These are phyloP conservation scores for Asterochloris erici DNA, from an alignment of 139 green algal species.

Conservation along the genomic window DNA sequence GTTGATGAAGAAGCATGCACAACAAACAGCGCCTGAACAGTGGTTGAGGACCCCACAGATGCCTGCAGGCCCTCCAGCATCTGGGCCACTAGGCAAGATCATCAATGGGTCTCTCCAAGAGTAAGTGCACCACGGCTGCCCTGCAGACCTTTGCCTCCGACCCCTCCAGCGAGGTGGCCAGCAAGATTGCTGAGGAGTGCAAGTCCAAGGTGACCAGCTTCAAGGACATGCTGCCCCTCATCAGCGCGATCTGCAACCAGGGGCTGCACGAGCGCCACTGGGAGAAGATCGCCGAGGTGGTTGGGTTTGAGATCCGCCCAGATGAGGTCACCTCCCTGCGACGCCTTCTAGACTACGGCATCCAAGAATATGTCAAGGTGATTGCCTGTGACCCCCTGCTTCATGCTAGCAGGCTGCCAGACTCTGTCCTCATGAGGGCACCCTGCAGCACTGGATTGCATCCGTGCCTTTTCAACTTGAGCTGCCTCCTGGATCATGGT, in stretches of 20 bases:
- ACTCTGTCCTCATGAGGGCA: too few relatives aligned
- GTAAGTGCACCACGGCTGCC: background rate
- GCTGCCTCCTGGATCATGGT: too few relatives aligned
- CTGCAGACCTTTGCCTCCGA: slow-evolving; percentile 15
- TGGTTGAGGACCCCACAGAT: too few relatives aligned
- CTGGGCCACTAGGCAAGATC: too few relatives aligned
- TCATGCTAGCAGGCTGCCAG: too few relatives aligned
- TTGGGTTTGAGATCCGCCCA: slow-evolving; percentile 67
- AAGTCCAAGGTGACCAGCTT: slow-evolving; percentile 41
- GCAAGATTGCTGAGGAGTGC: slow-evolving; percentile 31
- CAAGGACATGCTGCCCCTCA: slow-evolving; percentile 59
- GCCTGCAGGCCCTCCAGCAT: too few relatives aligned
- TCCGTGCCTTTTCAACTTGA: too few relatives aligned
- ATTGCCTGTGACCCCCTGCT: background rate
- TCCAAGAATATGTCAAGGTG: slow-evolving; percentile 41
- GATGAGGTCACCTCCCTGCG: slow-evolving; percentile 61
- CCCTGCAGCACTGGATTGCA: too few relatives aligned
- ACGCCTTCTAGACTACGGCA: slow-evolving; percentile 62
- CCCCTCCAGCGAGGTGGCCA: slow-evolving; percentile 32
- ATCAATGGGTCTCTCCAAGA: too few relatives aligned
- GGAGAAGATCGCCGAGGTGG: slow-evolving; percentile 52
- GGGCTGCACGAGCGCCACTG: slow-evolving; percentile 75
- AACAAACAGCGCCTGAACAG: too few relatives aligned
- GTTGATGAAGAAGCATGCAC: too few relatives aligned
- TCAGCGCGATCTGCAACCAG: slow-evolving; percentile 63